Conservation (phyloP, 306 rosid species). For the Quercus variabilis region DNA sequence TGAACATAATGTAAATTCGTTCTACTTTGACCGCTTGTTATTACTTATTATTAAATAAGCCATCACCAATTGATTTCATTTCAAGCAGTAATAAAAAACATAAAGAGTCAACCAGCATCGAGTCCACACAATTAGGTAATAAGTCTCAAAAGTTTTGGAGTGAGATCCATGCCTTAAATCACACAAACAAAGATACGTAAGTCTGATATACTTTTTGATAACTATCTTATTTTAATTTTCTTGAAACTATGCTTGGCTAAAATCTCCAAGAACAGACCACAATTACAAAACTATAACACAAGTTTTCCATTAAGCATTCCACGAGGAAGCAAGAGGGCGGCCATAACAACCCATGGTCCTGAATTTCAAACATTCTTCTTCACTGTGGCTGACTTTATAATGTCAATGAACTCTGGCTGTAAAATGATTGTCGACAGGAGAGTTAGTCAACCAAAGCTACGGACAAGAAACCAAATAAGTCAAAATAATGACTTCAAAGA, state of each 20-base stretch:
- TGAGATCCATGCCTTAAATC: background rate
- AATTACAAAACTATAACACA: background rate
- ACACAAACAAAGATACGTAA: background rate
- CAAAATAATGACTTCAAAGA: background rate
- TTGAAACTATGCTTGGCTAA: background rate
- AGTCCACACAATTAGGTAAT: background rate
- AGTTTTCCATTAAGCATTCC: conserved; percentile 11
- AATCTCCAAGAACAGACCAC: conserved; percentile 9
- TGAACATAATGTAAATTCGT: background rate
- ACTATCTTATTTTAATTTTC: conserved; percentile 13
- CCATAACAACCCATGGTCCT: conserved; percentile 11
- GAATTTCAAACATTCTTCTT: conserved; percentile 47
- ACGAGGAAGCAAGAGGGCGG: conserved; percentile 19
- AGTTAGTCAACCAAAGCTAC: conserved; percentile 16
- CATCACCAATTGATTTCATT: background rate
- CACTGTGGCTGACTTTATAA: conserved; percentile 72
- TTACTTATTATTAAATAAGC: background rate
- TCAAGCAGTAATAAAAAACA: background rate
- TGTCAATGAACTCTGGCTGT: conserved; percentile 81
- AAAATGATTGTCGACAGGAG: background rate
- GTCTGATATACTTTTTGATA: background rate
- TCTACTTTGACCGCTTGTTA: background rate
- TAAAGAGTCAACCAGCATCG: background rate
- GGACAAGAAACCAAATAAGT: conserved; percentile 10
- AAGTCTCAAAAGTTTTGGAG: background rate